These are phyloP conservation scores for Cadophora sp. DNA, from an alignment of 2,329 filamentous ascomycete species.

Conservation along the genomic window DNA sequence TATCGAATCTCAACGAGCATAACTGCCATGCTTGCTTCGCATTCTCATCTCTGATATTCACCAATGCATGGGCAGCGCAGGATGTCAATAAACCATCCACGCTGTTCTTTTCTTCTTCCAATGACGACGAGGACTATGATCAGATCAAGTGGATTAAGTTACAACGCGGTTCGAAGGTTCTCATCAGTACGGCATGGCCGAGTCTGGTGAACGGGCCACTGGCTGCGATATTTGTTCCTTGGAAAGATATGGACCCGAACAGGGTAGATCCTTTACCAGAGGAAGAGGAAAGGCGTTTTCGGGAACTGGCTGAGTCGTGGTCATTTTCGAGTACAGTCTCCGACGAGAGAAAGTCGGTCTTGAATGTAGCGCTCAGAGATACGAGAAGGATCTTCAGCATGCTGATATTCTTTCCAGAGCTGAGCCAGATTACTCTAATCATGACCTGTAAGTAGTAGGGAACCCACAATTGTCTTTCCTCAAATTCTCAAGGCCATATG, in stretches of 20 bases:
- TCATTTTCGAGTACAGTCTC: conserved; percentile 20
- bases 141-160: conserved; percentile 45
- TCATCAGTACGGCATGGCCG: conserved; percentile 34
- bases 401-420: conserved; percentile 35
- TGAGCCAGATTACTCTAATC: conserved; percentile 35
- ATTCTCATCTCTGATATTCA: conserved; percentile 45
- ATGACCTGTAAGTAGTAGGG: conserved; percentile 39
- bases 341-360: conserved; percentile 20
- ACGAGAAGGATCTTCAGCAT: conserved; percentile 36
- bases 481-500: no score
- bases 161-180: conserved; percentile 42
- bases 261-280: conserved; percentile 28
- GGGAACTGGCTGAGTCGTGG: conserved; percentile 32
- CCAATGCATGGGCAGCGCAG: conserved; percentile 46
- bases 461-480: no score
- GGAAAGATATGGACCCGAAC: conserved; percentile 31
- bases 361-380: conserved; percentile 27
- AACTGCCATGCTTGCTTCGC: conserved; percentile 45
- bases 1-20: conserved; percentile 54
- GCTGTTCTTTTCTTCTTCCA: conserved; percentile 45
- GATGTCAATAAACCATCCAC: conserved; percentile 36
- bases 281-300: conserved; percentile 32
- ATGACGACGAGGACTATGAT: conserved; percentile 37
- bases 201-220: conserved; percentile 39
- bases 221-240: conserved; percentile 35